These are phyloP conservation scores for Coemansia sp. DNA, from an alignment of 192 early-diverging fungal species.

Conservation along the genomic window DNA sequence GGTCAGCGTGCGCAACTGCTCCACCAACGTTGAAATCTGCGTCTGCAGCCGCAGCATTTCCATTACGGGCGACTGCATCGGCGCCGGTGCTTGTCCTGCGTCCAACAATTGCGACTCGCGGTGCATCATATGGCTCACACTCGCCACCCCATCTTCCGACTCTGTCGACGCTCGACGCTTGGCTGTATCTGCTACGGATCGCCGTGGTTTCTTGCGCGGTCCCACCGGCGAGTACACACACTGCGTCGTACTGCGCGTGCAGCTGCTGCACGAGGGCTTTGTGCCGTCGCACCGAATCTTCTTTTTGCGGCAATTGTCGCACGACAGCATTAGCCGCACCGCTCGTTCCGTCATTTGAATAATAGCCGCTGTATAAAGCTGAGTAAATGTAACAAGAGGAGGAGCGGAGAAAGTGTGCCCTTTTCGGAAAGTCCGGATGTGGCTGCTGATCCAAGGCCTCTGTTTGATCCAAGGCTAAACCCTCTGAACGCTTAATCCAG, in stretches of 20 bases:
- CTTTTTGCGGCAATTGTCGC: constrained; percentile 49
- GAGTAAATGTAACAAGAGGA: no score
- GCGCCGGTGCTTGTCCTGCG: background rate
- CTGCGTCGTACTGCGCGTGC: constrained; percentile 28
- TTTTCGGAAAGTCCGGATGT: no score
- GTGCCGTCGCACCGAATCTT: constrained; percentile 54
- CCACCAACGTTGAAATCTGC: constrained; percentile 48
- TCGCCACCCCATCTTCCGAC: constrained; percentile 11
- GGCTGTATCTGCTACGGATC: background rate
- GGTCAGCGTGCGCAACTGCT: constrained; percentile 46
- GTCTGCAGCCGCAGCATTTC: constrained; percentile 54
- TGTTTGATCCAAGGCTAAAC: no score
- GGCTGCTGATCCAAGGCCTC: no score
- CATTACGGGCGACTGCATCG: constrained; percentile 28
- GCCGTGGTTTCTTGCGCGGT: constrained; percentile 46
- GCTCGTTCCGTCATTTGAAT: background rate
- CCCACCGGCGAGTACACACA: constrained; percentile 48
- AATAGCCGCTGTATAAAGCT: no score
- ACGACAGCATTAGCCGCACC: constrained; percentile 7
- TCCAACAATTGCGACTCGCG: constrained; percentile 18
- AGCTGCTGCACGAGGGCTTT: constrained; percentile 54
- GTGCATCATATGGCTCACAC: constrained; percentile 41
- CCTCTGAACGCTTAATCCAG: no score
- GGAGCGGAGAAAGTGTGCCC: no score
- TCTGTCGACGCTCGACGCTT: constrained; percentile 38